phyloP scores from a whole-genome alignment of 2,329 filamentous ascomycete species.

The Zarea fungicola region DNA sequence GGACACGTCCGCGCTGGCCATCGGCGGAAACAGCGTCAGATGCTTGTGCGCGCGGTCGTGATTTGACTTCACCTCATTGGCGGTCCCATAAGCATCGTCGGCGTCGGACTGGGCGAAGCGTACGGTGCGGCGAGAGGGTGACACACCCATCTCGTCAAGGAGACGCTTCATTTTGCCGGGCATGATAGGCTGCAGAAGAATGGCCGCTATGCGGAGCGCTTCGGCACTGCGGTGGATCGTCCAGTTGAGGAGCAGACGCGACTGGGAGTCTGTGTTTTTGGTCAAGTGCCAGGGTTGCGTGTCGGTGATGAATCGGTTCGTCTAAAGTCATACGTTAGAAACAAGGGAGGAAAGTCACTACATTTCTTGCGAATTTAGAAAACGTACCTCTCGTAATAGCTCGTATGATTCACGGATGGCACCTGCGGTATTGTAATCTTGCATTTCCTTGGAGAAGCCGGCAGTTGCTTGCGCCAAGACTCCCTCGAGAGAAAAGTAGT shows the following conservation, averaged over 20 bases:
- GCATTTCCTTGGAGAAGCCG: conserved; percentile 51
- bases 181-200: conserved; percentile 88
- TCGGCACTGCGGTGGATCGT: conserved; percentile 70
- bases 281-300: conserved; percentile 63
- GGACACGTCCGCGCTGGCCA: conserved; percentile 21
- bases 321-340: too few species aligned
- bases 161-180: conserved; percentile 68
- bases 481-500: conserved; percentile 23
- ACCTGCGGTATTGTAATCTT: conserved; percentile 54
- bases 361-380: not conserved
- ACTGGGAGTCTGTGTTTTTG: conserved; percentile 30
- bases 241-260: conserved; percentile 43
- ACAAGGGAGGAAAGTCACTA: not conserved
- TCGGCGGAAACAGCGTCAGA: conserved; percentile 48
- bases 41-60: conserved; percentile 31
- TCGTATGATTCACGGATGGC: conserved; percentile 63
- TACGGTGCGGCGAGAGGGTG: conserved; percentile 54
- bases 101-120: conserved; percentile 55
- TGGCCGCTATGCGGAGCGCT: conserved; percentile 70
- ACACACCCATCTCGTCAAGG: conserved; percentile 74
- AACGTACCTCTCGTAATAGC: conserved; percentile 51
- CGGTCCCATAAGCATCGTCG: conserved; percentile 65
- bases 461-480: conserved; percentile 18
- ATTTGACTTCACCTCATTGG: conserved; percentile 19
- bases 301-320: conserved; percentile 48